Evolutionary conservation across 345 rosid species (phyloP).

Genomic region (Pugionium dolabratum): DNA sequence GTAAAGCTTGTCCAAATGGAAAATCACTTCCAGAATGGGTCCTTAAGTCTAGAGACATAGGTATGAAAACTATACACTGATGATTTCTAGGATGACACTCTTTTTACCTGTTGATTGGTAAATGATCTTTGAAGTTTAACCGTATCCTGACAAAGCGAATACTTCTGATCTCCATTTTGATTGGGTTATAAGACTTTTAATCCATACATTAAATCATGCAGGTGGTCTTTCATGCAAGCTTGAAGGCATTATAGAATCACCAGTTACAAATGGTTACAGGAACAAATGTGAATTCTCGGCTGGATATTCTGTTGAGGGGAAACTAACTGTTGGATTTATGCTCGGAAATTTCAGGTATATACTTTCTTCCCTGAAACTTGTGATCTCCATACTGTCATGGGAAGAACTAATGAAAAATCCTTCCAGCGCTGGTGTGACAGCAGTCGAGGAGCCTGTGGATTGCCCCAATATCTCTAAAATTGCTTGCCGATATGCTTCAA

Average conservation of each 20-base stretch:
- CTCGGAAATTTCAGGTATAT: slow-evolving; percentile 89
- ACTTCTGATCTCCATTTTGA: slow-evolving; percentile 4
- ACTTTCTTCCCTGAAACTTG: slow-evolving; percentile 22
- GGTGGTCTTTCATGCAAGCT: slow-evolving; percentile 91
- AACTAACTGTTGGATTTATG: slow-evolving; percentile 83
- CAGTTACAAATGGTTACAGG: slow-evolving; percentile 80
- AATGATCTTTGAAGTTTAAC: not conserved
- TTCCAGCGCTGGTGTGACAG: slow-evolving; percentile 90
- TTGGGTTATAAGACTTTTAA: not conserved
- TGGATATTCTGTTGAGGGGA: slow-evolving; percentile 81
- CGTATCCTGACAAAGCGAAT: not conserved
- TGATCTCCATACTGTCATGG: slow-evolving; percentile 17
- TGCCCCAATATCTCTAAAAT: slow-evolving; percentile 88
- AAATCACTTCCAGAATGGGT: slow-evolving; percentile 85
- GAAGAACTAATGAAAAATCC: slow-evolving; percentile 25
- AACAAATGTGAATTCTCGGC: slow-evolving; percentile 91
- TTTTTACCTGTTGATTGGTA: slow-evolving; percentile 4
- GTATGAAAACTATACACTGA: slow-evolving; percentile 45
- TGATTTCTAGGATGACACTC: not conserved
- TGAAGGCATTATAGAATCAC: slow-evolving; percentile 84
- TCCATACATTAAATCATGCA: slow-evolving; percentile 35
- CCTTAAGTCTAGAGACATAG: slow-evolving; percentile 79
- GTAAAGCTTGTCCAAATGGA: slow-evolving; percentile 90
- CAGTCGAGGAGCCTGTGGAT: slow-evolving; percentile 82
- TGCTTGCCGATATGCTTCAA: slow-evolving; percentile 69